phyloP scores from a whole-genome alignment of 352 stramenopile genomes.

The Pythium chondricola region DNA sequence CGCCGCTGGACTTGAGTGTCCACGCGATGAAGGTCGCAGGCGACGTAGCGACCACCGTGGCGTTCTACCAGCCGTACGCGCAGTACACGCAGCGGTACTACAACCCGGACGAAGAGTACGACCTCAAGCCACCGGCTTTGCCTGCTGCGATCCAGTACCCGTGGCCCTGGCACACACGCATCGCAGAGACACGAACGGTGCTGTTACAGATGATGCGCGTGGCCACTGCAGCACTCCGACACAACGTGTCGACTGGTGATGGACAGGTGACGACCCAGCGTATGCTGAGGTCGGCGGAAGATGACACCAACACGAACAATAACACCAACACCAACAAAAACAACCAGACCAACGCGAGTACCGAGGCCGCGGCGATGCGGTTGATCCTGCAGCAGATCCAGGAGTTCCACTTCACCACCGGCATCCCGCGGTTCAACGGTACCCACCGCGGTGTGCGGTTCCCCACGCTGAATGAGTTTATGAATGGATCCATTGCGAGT shows the following conservation, averaged over 20 bases:
- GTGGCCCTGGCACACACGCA: slow-evolving; percentile 11
- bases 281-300: too few species aligned
- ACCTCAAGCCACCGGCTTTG: slow-evolving; percentile 4
- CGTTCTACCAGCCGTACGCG: slow-evolving; percentile 34
- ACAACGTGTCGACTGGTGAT: not conserved
- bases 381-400: slow-evolving; percentile 15
- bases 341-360: not conserved
- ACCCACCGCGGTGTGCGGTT: slow-evolving; percentile 19
- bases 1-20: not conserved
- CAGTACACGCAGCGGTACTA: slow-evolving; percentile 47
- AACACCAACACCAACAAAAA: not conserved
- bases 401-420: slow-evolving; percentile 53
- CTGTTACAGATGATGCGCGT: slow-evolving; percentile 4
- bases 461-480: slow-evolving; percentile 25
- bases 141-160: slow-evolving; percentile 13
- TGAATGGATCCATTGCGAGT: slow-evolving; percentile 2
- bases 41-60: not conserved
- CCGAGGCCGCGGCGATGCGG: not conserved
- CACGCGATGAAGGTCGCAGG: not conserved
- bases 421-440: slow-evolving; percentile 33
- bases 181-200: not conserved
- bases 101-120: not conserved
- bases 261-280: not conserved
- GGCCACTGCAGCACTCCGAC: slow-evolving; percentile 2
- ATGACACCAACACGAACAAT: not conserved